A percentile compares a stretch with the other conserved stretches of the same genome.
Evolutionary conservation across 2,329 filamentous ascomycete species (phyloP).

Genomic region (Penicillium frequentans): DNA sequence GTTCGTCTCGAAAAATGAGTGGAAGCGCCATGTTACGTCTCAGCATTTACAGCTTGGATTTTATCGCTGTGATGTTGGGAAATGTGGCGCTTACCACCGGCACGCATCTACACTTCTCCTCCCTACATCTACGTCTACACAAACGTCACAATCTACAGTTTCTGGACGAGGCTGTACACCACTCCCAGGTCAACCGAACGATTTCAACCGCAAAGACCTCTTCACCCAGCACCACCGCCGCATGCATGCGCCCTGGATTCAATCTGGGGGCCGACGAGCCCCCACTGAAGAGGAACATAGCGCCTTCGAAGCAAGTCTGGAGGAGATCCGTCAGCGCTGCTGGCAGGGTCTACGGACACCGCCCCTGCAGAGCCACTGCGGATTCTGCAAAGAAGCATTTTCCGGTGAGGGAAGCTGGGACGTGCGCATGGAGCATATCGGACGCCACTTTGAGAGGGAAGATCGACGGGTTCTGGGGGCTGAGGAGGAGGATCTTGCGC

Average conservation of each 20-base stretch:
- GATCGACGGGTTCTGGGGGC: constrained; percentile 26
- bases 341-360: constrained; percentile 60
- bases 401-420: constrained; percentile 70
- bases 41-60: constrained; percentile 75
- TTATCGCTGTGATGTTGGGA: constrained; percentile 72
- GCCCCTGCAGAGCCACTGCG: constrained; percentile 62
- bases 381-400: constrained; percentile 62
- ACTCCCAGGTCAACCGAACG: constrained; percentile 50
- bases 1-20: constrained; percentile 86
- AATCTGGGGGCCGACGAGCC: constrained; percentile 39
- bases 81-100: constrained; percentile 42
- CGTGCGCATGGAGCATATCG: constrained; percentile 82
- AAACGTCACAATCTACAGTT: constrained; percentile 4
- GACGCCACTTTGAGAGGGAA: constrained; percentile 71
- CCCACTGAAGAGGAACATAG: constrained; percentile 33
- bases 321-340: constrained; percentile 59
- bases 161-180: constrained; percentile 21
- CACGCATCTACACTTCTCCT: constrained; percentile 8
- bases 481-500: constrained; percentile 42
- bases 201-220: constrained; percentile 89
- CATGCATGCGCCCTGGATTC: constrained; percentile 70
- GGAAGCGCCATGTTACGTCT: constrained; percentile 83
- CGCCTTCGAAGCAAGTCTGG: constrained; percentile 54
- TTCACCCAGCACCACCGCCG: constrained; percentile 85
- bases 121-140: constrained; percentile 11